A percentile compares a stretch with the other conserved stretches of the same genome.
phyloP scores from a whole-genome alignment of 129 eudicot species.

The Apium graveolens region DNA sequence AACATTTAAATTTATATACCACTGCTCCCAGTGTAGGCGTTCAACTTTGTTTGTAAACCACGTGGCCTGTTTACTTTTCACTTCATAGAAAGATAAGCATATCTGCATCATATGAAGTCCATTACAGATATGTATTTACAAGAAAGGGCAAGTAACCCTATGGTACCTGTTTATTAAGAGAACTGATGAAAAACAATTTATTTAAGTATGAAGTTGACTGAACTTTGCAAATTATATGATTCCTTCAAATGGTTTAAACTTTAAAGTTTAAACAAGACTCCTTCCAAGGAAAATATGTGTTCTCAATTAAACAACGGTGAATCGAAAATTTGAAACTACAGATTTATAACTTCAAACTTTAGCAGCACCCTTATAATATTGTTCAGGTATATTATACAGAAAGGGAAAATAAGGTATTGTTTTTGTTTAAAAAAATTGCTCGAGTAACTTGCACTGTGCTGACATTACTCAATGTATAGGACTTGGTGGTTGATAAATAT shows the following conservation, averaged over 20 bases:
- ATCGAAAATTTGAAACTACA: neutral
- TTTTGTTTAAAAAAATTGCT: neutral
- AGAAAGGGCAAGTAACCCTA: slow-evolving; percentile 4
- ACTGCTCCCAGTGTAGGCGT: slow-evolving; percentile 92
- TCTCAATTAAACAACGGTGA: neutral
- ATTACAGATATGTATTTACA: neutral
- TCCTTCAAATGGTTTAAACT: neutral
- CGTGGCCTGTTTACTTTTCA: slow-evolving; percentile 77
- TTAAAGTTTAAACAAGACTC: neutral
- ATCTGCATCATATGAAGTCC: slow-evolving; percentile 45
- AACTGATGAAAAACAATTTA: slow-evolving; percentile 6
- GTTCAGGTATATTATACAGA: neutral
- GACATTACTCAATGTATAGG: neutral
- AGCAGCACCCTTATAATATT: neutral
- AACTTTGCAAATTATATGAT: neutral
- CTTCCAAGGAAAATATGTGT: neutral
- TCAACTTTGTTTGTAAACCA: slow-evolving; percentile 97
- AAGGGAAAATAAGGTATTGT: neutral
- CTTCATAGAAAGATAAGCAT: slow-evolving; percentile 86
- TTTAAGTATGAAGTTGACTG: neutral
- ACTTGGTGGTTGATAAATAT: neutral
- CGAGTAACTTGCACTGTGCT: neutral
- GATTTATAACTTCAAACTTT: neutral
- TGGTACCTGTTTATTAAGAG: neutral
- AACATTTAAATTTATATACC: slow-evolving; percentile 85